phyloP scores from a whole-genome alignment of 495 filamentous ascomycete species.

The Massariosphaeria phaeospora region DNA sequence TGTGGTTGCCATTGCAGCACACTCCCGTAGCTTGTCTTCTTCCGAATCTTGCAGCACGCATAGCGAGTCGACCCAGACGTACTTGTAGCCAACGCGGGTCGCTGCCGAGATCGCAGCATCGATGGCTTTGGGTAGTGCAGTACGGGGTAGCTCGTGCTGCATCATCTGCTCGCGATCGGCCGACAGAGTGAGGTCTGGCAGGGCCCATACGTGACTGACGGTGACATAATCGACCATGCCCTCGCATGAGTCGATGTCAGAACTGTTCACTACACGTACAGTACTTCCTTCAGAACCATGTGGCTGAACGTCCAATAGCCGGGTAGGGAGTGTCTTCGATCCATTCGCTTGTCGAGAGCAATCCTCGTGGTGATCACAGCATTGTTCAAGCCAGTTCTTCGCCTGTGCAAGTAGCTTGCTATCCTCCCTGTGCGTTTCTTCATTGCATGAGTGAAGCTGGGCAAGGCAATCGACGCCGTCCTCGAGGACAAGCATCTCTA shows the following conservation, averaged over 20 bases:
- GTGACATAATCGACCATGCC: constrained; percentile 6
- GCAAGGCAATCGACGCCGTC: constrained; percentile 11
- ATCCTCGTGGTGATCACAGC: constrained; percentile 17
- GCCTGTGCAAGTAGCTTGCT: background rate
- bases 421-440: background rate
- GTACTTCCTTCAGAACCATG: background rate
- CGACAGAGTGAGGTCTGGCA: constrained; percentile 1
- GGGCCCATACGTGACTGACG: constrained; percentile 21
- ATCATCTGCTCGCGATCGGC: constrained; percentile 2
- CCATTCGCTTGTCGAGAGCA: constrained; percentile 1
- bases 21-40: constrained; percentile 21
- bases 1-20: constrained; percentile 18
- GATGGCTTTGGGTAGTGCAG: constrained; percentile 7
- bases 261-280: constrained; percentile 18
- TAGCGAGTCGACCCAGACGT: constrained; percentile 31
- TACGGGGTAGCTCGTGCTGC: constrained; percentile 2
- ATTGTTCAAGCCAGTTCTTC: constrained; percentile 23
- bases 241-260: background rate
- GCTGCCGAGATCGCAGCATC: constrained; percentile 20
- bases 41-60: constrained; percentile 29
- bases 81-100: constrained; percentile 18
- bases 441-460: background rate
- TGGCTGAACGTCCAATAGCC: constrained; percentile 19
- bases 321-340: constrained; percentile 15
- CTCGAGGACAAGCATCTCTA: constrained; percentile 20